Base-by-base conservation (phyloP, 495 filamentous ascomycete species). In the Cairneyella variabilis region DNA sequence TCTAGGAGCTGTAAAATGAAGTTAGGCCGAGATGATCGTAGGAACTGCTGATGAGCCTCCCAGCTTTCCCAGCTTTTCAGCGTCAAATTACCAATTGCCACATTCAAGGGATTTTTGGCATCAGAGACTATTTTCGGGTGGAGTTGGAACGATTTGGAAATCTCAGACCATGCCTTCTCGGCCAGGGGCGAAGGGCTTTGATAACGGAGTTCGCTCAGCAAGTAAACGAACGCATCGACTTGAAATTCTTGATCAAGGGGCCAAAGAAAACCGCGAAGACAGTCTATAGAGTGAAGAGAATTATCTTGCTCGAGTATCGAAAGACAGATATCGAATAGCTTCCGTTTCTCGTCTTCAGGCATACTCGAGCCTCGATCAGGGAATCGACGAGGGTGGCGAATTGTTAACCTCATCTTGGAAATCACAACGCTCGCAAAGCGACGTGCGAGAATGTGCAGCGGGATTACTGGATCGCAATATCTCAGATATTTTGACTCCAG, bases 401-500 rank as follows among this genome's bases (percentile, higher is more conserved):
- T 52, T 86, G 82, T 55, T 34, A 70, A 65, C 28, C 62, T 53
- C 28, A 76, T 53, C 59, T 76, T 77, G 1, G 58, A 45, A n/a
- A 72, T 49, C 52, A 76, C 58, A 28, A 67, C 60, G 2, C 54
- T 58, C 14, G 70, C 71, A 60, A 79, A 72, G 9, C 69, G 59
- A 3, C 66, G 62, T 1, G 77, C 73, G 41, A 83, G 68, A 48
- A 73, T 66, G 60, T 88, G 84, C 11, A 86, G 66, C 2, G 78
- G 77, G 20, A 83, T 80, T 0, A 71, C 71, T 4, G 68, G 63
- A 59, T 88, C 83, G 55, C 79, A 82, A 38, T 79, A 76, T 1
- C 66, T 71, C 12, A 80, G 59, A 25, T 79, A 76, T 25, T 79
- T 76, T 0, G 67, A 60, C 40, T 70, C 32, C 16, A 79, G 60